Conservation (phyloP, 2,329 filamentous ascomycete genomes). For the Microsporum ferrugineum region DNA sequence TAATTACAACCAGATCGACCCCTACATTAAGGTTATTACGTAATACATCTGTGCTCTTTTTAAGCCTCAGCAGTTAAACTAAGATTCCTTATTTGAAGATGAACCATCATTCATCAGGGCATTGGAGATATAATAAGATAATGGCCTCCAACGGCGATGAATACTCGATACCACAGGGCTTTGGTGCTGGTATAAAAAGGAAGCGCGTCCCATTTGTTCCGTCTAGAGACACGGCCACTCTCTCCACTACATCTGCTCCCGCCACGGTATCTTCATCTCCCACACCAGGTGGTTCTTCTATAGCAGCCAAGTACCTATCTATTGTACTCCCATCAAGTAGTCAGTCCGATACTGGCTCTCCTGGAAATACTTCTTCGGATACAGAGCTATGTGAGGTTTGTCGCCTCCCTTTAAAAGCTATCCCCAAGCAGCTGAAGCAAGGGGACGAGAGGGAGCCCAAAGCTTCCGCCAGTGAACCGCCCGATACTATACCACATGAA, state of each 20-base stretch:
- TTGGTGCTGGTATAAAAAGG: slow-evolving; percentile 52
- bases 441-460: not conserved
- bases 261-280: slow-evolving; percentile 20
- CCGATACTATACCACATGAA: slow-evolving; percentile 31
- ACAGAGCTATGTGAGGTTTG: slow-evolving; percentile 46
- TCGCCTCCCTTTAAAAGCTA: slow-evolving; percentile 41
- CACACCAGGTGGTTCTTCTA: slow-evolving; percentile 15
- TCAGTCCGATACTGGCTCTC: not conserved
- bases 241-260: slow-evolving; percentile 18
- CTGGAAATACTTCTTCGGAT: not conserved
- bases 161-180: slow-evolving; percentile 50
- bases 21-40: not conserved
- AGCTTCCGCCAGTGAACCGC: not conserved
- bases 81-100: not conserved
- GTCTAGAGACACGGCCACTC: slow-evolving; percentile 30
- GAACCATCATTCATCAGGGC: not conserved
- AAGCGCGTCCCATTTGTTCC: slow-evolving; percentile 51
- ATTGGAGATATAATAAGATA: not conserved
- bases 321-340: slow-evolving; percentile 31
- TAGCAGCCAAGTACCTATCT: slow-evolving; percentile 36
- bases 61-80: not conserved
- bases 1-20: not conserved
- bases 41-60: not conserved
- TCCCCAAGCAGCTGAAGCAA: not conserved
- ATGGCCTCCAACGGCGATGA: slow-evolving; percentile 38